Evolutionary conservation across 305 asterid species (phyloP).

Genomic region (Fraxinus greggii): DNA sequence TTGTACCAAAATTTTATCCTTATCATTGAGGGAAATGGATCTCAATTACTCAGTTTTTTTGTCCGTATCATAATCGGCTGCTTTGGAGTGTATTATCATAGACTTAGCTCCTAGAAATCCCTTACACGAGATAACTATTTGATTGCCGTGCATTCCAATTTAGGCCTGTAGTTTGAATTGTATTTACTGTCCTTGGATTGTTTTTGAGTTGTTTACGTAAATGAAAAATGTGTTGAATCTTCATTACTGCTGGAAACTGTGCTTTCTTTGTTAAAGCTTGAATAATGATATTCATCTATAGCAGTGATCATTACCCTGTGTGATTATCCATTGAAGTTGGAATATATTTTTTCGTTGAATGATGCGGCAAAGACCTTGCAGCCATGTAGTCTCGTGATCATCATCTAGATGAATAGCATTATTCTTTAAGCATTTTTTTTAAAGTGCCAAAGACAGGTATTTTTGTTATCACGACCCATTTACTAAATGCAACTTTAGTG

Average conservation of each 20-base stretch:
- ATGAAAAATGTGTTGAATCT: conserved; percentile 16
- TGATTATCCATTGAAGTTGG: background rate
- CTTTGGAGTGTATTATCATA: conserved; percentile 25
- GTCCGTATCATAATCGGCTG: background rate
- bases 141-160: conserved; percentile 25
- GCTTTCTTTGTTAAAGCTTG: background rate
- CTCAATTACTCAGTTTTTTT: conserved; percentile 1
- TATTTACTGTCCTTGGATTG: conserved; percentile 11
- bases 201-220: background rate
- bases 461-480: background rate
- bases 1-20: background rate
- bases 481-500: background rate
- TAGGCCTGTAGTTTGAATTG: conserved; percentile 24
- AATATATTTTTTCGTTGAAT: background rate
- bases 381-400: background rate
- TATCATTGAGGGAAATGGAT: conserved; percentile 19
- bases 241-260: background rate
- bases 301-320: background rate
- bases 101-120: conserved; percentile 22
- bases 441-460: background rate
- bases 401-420: background rate
- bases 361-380: background rate
- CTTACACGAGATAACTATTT: conserved; percentile 17
- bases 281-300: background rate
- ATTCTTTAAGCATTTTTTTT: background rate